Evolutionary conservation across 306 rosid species (phyloP).

Genomic region (Lathyrus tuberosus): DNA sequence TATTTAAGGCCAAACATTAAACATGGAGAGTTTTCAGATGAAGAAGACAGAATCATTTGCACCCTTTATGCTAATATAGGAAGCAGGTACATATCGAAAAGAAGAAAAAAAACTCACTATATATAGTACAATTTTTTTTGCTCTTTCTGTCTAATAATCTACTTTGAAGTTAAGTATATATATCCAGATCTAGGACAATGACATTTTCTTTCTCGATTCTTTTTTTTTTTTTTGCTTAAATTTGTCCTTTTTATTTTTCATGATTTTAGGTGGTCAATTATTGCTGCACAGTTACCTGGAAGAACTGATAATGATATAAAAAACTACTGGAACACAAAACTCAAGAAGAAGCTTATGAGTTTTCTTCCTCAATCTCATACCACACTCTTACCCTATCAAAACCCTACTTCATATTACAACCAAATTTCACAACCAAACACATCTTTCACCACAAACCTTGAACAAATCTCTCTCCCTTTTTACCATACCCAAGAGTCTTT

Average conservation of each 20-base stretch:
- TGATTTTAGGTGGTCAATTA: constrained; percentile 80
- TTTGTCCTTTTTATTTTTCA: constrained; percentile 7
- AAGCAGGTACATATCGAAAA: constrained; percentile 60
- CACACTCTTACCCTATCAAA: constrained; percentile 35
- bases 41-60: constrained; percentile 89
- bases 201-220: not conserved
- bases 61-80: constrained; percentile 82
- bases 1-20: constrained; percentile 92
- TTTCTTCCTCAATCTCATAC: constrained; percentile 49
- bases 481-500: constrained; percentile 51
- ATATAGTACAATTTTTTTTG: not conserved
- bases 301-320: constrained; percentile 95
- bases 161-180: not conserved
- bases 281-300: constrained; percentile 88
- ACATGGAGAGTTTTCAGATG: constrained; percentile 93
- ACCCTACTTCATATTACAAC: constrained; percentile 22
- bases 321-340: constrained; percentile 97
- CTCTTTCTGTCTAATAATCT: constrained; percentile 18
- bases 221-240: no score
- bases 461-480: constrained; percentile 41
- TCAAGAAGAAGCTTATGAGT: constrained; percentile 81
- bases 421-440: constrained; percentile 30
- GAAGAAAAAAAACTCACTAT: not conserved
- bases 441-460: constrained; percentile 43
- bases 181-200: constrained; percentile 38